Percentiles rank a stretch among this genome's conserved stretches.
Conservation (phyloP, 345 rosid genomes). For the Aquilaria malaccensis region DNA sequence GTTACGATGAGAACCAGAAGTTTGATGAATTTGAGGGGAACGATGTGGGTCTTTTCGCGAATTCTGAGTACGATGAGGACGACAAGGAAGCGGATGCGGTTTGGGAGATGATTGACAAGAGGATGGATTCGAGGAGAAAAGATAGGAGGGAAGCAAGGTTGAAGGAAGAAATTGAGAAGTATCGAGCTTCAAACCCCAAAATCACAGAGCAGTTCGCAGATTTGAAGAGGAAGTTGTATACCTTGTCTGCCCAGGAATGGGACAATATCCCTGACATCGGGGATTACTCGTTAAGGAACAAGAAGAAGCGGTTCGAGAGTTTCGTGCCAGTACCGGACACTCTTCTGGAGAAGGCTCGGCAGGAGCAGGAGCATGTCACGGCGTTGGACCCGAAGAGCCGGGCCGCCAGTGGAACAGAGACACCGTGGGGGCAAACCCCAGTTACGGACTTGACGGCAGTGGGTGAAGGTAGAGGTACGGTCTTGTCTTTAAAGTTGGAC, state of each 20-base stretch:
- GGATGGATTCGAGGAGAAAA: conserved; percentile 90
- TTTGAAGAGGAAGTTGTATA: conserved; percentile 75
- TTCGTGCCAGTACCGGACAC: conserved; percentile 90
- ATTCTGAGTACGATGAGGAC: conserved; percentile 87
- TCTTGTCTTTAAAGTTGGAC: conserved; percentile 81
- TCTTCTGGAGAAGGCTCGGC: conserved; percentile 85
- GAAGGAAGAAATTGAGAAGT: conserved; percentile 87
- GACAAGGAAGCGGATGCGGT: conserved; percentile 94
- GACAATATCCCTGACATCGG: conserved; percentile 91
- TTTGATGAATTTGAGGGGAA: conserved; percentile 96
- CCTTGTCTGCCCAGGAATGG: conserved; percentile 72
- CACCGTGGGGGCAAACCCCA: conserved; percentile 83
- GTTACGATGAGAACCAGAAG: conserved; percentile 91
- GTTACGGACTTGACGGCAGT: conserved; percentile 91
- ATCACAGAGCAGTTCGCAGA: conserved; percentile 91
- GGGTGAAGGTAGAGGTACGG: conserved; percentile 96
- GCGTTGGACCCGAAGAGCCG: conserved; percentile 90
- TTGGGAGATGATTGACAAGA: conserved; percentile 83
- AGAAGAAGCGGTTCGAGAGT: conserved; percentile 90
- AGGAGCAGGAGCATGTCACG: conserved; percentile 91
- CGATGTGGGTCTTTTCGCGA: conserved; percentile 89
- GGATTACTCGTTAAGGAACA: conserved; percentile 76
- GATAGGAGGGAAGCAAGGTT: conserved; percentile 79
- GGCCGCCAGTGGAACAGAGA: conserved; percentile 74
- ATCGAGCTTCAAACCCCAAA: conserved; percentile 85